Evolutionary conservation across 2,329 filamentous ascomycete genomes (phyloP).

Genomic region (Colletotrichum musicola): DNA sequence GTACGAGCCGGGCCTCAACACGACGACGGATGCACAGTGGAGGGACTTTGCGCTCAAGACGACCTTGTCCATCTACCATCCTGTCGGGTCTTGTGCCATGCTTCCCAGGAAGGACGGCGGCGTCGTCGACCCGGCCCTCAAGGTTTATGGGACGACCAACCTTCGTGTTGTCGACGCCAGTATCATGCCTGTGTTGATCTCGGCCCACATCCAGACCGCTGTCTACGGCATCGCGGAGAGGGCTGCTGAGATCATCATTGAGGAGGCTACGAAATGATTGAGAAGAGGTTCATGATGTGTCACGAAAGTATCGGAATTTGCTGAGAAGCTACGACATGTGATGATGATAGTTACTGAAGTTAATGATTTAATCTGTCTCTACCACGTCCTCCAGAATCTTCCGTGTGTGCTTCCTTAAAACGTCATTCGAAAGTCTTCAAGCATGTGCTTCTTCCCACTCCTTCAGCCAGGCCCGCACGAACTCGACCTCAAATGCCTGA

Average conservation of each 20-base stretch:
- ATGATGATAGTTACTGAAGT: neutral
- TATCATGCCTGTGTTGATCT: slow-evolving; percentile 61
- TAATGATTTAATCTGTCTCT: neutral
- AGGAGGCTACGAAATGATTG: neutral
- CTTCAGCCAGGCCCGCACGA: slow-evolving; percentile 76
- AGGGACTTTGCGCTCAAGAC: slow-evolving; percentile 38
- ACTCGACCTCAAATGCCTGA: slow-evolving; percentile 69
- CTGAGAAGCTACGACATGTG: neutral
- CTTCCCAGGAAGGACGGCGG: slow-evolving; percentile 58
- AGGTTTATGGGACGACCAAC: slow-evolving; percentile 61
- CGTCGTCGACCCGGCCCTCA: slow-evolving; percentile 57
- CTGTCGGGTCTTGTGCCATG: slow-evolving; percentile 60
- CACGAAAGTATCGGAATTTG: neutral
- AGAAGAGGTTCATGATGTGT: neutral
- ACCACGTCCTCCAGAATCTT: too few species aligned
- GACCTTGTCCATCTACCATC: slow-evolving; percentile 51
- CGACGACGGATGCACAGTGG: slow-evolving; percentile 40
- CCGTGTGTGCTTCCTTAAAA: neutral
- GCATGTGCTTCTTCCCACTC: slow-evolving; percentile 61
- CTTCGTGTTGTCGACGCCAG: slow-evolving; percentile 64
- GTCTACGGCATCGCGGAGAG: slow-evolving; percentile 67
- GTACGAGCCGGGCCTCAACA: slow-evolving; percentile 47
- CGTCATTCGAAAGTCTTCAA: neutral
- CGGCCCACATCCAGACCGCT: slow-evolving; percentile 62
- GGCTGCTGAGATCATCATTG: slow-evolving; percentile 47